These are phyloP conservation scores for Trichosporon sp. DNA, from an alignment of 1,284 basidiomycete genomes.

Conservation along the genomic window DNA sequence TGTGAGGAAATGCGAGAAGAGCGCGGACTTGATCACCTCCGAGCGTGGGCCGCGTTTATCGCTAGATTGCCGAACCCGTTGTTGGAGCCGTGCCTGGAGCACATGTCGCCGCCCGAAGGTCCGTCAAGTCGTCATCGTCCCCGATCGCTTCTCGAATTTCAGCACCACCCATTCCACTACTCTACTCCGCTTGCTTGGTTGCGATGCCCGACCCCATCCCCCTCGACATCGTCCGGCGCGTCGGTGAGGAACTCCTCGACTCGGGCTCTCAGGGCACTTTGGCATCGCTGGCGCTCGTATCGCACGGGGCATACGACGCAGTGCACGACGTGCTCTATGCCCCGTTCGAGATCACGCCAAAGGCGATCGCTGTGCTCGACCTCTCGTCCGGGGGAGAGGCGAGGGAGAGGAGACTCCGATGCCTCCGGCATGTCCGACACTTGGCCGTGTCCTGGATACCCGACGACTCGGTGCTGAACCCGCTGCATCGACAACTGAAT, in stretches of 20 bases:
- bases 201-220: conserved; percentile 7
- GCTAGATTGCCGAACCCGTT: not conserved
- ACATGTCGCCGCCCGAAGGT: not conserved
- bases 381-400: not conserved
- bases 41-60: not conserved
- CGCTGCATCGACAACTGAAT: not conserved
- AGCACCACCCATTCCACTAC: conserved; percentile 6
- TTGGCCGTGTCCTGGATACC: conserved; percentile 20
- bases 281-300: conserved; percentile 27
- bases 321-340: conserved; percentile 35
- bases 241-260: conserved; percentile 31
- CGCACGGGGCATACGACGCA: conserved; percentile 34
- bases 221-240: conserved; percentile 35
- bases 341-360: conserved; percentile 21
- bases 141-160: not conserved
- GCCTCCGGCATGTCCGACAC: conserved; percentile 11
- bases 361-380: not conserved
- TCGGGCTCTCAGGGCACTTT: conserved; percentile 24
- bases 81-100: not conserved
- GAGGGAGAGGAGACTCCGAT: not conserved
- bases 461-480: not conserved
- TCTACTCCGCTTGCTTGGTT: not conserved
- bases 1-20: not conserved
- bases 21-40: not conserved
- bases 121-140: not conserved